These are phyloP conservation scores for Hibiscus tridactylites DNA, from an alignment of 345 rosid species.

Conservation along the genomic window DNA sequence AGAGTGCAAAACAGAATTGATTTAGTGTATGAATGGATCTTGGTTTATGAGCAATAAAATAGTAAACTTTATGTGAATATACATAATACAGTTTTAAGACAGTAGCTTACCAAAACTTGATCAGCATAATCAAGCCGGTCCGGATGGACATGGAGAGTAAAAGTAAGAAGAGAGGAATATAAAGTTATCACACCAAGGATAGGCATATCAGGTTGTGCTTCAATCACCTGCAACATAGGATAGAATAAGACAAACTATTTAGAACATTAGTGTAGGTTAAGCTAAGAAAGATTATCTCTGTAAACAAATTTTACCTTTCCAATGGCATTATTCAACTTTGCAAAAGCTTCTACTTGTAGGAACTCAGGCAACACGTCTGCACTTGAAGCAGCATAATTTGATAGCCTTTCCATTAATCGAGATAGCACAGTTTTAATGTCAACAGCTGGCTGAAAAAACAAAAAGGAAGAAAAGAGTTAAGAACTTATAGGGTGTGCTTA, in stretches of 20 bases:
- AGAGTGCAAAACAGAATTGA: not conserved
- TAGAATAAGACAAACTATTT: not conserved
- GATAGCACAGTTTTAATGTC: constrained; percentile 97
- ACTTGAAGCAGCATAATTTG: constrained; percentile 89
- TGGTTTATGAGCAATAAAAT: not conserved
- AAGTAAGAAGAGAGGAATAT: constrained; percentile 94
- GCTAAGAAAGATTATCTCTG: not conserved
- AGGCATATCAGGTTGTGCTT: constrained; percentile 93
- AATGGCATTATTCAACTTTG: constrained; percentile 90
- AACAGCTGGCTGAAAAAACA: constrained; percentile 64
- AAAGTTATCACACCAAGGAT: constrained; percentile 84
- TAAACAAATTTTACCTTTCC: constrained; percentile 57
- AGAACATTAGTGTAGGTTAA: not conserved
- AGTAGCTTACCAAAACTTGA: constrained; percentile 81
- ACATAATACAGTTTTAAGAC: constrained; percentile 8
- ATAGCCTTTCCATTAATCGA: constrained; percentile 94
- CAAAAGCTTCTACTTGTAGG: constrained; percentile 98
- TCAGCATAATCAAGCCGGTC: constrained; percentile 99
- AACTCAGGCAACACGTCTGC: constrained; percentile 86
- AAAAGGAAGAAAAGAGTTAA: constrained; percentile 9
- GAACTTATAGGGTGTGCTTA: not conserved
- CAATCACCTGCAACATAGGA: constrained; percentile 67
- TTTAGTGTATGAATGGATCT: not conserved
- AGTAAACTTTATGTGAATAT: not conserved
- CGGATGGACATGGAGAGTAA: constrained; percentile 97